Conservation (phyloP, 2,329 filamentous ascomycete species). For the Talaromyces rugulosus region DNA sequence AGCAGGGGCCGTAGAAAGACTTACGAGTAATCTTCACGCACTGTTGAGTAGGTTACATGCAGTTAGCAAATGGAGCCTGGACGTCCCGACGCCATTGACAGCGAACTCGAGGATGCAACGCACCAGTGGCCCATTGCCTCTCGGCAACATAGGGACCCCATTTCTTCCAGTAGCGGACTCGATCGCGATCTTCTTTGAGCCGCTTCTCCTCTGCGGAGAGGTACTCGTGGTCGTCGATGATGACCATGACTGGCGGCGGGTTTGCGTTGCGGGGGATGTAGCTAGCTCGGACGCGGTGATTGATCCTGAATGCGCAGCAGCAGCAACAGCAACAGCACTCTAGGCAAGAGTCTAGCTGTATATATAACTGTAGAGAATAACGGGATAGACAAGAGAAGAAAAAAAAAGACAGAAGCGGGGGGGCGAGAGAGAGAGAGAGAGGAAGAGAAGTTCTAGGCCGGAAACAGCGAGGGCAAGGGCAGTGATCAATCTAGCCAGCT, state of each 20-base stretch:
- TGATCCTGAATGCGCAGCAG: not conserved
- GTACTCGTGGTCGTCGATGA: constrained; percentile 83
- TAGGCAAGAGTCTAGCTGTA: not conserved
- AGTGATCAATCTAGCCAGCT: not conserved
- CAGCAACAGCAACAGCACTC: not conserved
- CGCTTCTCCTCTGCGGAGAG: constrained; percentile 87
- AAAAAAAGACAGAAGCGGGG: not conserved
- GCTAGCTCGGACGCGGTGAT: not conserved
- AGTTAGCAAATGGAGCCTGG: not conserved
- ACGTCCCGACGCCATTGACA: not conserved
- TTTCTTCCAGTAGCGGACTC: constrained; percentile 93
- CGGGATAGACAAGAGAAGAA: not conserved
- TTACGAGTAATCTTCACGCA: constrained; percentile 86
- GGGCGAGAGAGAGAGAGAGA: not conserved
- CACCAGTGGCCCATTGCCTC: constrained; percentile 91
- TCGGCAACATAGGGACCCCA: constrained; percentile 94
- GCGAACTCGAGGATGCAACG: constrained; percentile 22
- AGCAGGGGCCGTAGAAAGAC: constrained; percentile 22
- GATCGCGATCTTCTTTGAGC: constrained; percentile 77
- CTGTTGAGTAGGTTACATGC: constrained; percentile 40
- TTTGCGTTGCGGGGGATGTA: not conserved
- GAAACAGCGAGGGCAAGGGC: not conserved
- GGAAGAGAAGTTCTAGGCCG: not conserved
- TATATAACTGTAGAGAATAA: not conserved
- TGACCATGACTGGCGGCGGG: constrained; percentile 61